Conservation (phyloP, 768 basidiomycete genomes). For the Kwoniella bestiolae region DNA sequence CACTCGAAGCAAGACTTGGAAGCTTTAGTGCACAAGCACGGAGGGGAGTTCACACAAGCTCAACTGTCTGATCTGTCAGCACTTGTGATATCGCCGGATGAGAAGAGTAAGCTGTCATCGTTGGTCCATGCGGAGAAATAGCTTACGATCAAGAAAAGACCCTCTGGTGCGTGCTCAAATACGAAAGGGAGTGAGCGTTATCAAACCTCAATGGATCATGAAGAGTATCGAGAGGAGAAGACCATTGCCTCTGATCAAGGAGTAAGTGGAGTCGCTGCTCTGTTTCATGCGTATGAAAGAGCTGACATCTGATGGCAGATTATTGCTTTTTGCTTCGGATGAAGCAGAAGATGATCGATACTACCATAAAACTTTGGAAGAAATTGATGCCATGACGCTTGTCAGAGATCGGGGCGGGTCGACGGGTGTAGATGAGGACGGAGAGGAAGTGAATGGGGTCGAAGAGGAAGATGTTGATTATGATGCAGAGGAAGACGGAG, state of each 20-base stretch:
- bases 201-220: constrained; percentile 79
- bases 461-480: constrained; percentile 60
- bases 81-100: constrained; percentile 69
- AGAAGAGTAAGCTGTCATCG: constrained; percentile 64
- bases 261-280: constrained; percentile 59
- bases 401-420: constrained; percentile 40
- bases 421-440: constrained; percentile 13
- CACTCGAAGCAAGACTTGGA: constrained; percentile 74
- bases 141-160: constrained; percentile 23
- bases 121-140: background rate
- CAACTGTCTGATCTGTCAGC: constrained; percentile 48
- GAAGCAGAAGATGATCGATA: constrained; percentile 42
- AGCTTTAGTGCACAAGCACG: constrained; percentile 60
- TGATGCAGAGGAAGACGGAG: constrained; percentile 63
- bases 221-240: constrained; percentile 71
- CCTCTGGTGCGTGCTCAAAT: constrained; percentile 62
- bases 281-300: background rate
- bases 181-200: constrained; percentile 69
- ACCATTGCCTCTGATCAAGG: constrained; percentile 68
- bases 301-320: constrained; percentile 21
- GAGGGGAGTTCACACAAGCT: constrained; percentile 56
- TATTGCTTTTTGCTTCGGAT: constrained; percentile 48
- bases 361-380: constrained; percentile 42
- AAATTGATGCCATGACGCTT: constrained; percentile 38
- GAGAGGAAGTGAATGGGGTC: constrained; percentile 18